phyloP scores from a whole-genome alignment of 2,329 filamentous ascomycete genomes.

The Claviceps spartinae region DNA sequence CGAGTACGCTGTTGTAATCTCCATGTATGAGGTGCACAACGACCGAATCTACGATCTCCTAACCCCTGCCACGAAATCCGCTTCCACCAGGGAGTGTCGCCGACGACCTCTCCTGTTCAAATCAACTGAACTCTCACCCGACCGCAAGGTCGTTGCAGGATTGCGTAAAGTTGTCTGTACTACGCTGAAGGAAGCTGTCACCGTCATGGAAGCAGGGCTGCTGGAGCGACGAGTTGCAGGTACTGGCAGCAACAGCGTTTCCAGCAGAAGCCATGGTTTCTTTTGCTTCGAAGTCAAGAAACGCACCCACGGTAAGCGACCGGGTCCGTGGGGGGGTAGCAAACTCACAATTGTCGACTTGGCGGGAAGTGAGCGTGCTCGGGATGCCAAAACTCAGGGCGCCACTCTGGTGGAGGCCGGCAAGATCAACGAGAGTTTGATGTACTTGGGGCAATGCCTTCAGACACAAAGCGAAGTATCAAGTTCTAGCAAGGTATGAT shows the following conservation, averaged over 20 bases:
- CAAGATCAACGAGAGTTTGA: constrained; percentile 96
- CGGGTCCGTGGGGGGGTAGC: constrained; percentile 57
- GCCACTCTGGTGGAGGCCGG: constrained; percentile 88
- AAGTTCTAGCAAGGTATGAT: constrained; percentile 53
- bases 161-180: constrained; percentile 81
- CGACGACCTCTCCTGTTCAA: constrained; percentile 86
- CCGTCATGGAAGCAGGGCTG: constrained; percentile 80
- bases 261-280: constrained; percentile 87
- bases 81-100: constrained; percentile 53
- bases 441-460: constrained; percentile 95
- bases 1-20: constrained; percentile 80
- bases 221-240: constrained; percentile 78
- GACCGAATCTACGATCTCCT: constrained; percentile 93
- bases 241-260: constrained; percentile 85
- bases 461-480: constrained; percentile 83
- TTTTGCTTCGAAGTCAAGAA: constrained; percentile 94
- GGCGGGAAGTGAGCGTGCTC: constrained; percentile 82
- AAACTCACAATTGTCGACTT: constrained; percentile 82
- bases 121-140: constrained; percentile 71
- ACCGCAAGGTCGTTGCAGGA: constrained; percentile 89
- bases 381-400: constrained; percentile 87
- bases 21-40: constrained; percentile 99
- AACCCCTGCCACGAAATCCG: constrained; percentile 45
- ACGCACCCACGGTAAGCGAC: constrained; percentile 33
- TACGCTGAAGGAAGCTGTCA: constrained; percentile 68